Evolutionary conservation across 495 filamentous ascomycete genomes (phyloP), one percentile per base, ranked within the genome.

Genomic region (Neurospora sp.): DNA sequence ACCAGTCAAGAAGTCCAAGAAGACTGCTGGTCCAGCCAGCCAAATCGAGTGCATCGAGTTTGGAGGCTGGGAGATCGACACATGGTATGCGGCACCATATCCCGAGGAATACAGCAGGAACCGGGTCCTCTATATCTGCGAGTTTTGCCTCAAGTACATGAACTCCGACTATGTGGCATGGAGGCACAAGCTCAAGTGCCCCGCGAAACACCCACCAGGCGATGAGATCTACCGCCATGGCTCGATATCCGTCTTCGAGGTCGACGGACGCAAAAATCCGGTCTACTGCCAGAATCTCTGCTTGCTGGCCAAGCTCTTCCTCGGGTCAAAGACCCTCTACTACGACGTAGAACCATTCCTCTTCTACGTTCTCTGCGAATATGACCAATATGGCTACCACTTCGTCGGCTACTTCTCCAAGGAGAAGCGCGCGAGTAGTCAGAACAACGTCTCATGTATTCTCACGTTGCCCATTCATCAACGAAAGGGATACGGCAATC

Each of bases 341-440:
- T 99, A 99, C 81, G 96, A 99, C 77, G 96, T 99, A 5, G 96
- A 99, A 73, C 96, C 96, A 0, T 99, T 99, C 78, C 83, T 99
- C 20, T 99, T 99, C 85, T 99, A 99, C 81, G 94, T 99, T 68
- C 95, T 99, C 87, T 97, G 94, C 69, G 96, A 98, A 79, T 94
- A 91, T 76, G 94, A 99, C 76, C 93, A 97, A 41, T 82, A 91
- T 42, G 96, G 96, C 22, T 98, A 94, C 78, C 96, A 98, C 80
- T 98, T 99, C 77, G 96, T 99, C 59, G 96, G 96, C 20, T 99
- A 99, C 79, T 99, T 99, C 78, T 98, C 96, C 71, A 99, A 99
- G 83, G 96, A 99, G 80, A 99, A 99, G 82, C 89, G 96, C n/a
- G 92, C 92, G 5, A 95, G 92, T 79, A 94, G 92, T 61, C 91